These are phyloP conservation scores for Fusarium scirpi DNA, from an alignment of 2,329 filamentous ascomycete species.

Conservation along the genomic window DNA sequence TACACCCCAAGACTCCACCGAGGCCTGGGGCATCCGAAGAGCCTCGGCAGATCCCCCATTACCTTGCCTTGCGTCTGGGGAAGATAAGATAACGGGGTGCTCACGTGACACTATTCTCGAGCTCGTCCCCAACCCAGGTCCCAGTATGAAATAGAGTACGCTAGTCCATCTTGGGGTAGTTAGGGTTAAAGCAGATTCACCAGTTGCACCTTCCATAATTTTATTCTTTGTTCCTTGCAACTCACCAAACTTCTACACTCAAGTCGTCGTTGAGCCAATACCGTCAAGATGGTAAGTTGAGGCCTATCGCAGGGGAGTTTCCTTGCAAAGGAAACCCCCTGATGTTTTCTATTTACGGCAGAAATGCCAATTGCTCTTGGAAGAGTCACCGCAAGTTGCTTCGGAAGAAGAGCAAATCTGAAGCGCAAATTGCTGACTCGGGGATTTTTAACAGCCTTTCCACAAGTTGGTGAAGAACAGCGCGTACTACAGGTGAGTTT, in stretches of 20 bases:
- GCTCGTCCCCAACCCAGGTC: constrained; percentile 57
- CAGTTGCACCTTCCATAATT: constrained; percentile 19
- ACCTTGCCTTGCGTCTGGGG: not conserved
- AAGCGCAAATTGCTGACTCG: constrained; percentile 99
- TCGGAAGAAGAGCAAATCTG: constrained; percentile 82
- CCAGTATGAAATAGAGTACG: constrained; percentile 17
- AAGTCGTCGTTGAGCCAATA: constrained; percentile 61
- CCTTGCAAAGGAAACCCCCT: constrained; percentile 24
- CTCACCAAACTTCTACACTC: constrained; percentile 52
- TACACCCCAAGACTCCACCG: constrained; percentile 27
- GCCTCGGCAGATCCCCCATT: constrained; percentile 45
- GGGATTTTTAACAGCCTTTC: constrained; percentile 77
- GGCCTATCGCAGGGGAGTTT: constrained; percentile 51
- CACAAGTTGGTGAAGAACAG: constrained; percentile 97
- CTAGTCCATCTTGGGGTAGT: constrained; percentile 44
- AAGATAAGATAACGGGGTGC: constrained; percentile 4
- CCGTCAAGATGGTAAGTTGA: constrained; percentile 78
- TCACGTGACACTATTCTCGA: constrained; percentile 45
- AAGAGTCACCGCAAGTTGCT: constrained; percentile 98
- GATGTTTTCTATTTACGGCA: constrained; percentile 51
- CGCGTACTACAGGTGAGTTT: constrained; percentile 95
- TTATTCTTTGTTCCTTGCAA: constrained; percentile 43
- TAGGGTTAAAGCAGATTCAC: constrained; percentile 58
- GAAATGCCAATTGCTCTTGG: constrained; percentile 60
- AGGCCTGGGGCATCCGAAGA: constrained; percentile 30